Evolutionary conservation across 148 eudicot genomes (phyloP), one percentile per base, ranked within the genome.

Genomic region (Camellia lanceoleosa): DNA sequence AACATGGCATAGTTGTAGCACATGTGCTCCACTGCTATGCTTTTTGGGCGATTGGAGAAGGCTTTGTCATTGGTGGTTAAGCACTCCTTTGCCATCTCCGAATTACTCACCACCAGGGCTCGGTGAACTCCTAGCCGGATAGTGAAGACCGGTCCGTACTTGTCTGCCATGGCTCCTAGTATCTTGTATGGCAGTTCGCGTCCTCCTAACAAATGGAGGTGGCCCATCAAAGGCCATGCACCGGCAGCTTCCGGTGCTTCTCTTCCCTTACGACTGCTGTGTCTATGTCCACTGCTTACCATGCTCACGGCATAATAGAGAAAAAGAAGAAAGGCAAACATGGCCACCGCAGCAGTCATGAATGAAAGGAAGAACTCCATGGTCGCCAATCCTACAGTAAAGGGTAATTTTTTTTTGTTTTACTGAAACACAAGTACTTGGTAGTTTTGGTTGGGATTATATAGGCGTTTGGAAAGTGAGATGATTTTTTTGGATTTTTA

Each of bases 1-100:
- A 87, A 71, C 71, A 75, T 69, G n/a, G 89, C 88, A 8, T 30
- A 68, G 79, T 89, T 73, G 69, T 89, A 89, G 41, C 70, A 68
- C 67, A 87, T 23, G 6, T 78, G 74, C 46, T 81, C 71, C 0
- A 78, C 75, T 4, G 83, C 81, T 2, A 80, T 46, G 0, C 73
- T 51, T 0, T 51, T 70, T 0, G 89, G 90, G 12, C 90, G 83
- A 46, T 43, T 60, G 0, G 67, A 15, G 72, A 68, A 68, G 0
- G 7, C 20, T 19, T 16, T 68, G 52, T 68, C 52, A 19, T 68
- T 68, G 18, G 20, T 49, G 23, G 72, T 68, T 7, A 68, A 44
- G 20, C 72, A 68, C 7, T 68, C 72, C 43, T 68, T 68, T 11
- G 20, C 72, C 44, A 68, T 68, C 1, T 68, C 52, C 12, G 49